phyloP scores from a whole-genome alignment of 768 basidiomycete species.

The Wakefieldia striispora region DNA sequence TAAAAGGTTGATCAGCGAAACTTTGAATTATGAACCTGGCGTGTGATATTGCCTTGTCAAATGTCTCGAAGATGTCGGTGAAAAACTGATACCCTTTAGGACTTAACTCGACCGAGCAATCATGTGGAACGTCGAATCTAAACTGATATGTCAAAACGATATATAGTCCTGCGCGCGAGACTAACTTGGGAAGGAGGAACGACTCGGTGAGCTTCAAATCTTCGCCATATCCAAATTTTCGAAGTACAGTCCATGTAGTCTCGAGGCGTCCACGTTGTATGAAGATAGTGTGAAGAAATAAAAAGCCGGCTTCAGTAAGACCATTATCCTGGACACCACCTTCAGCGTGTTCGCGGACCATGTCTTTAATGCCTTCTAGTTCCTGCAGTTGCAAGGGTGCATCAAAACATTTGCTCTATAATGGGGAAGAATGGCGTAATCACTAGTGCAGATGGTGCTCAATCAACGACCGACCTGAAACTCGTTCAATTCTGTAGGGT shows the following conservation, averaged over 20 bases:
- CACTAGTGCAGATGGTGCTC: background rate
- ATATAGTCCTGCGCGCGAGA: slow-evolving; percentile 6
- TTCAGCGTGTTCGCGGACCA: slow-evolving; percentile 78
- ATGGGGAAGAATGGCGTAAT: background rate
- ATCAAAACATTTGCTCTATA: slow-evolving; percentile 91
- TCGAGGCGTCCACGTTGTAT: slow-evolving; percentile 94
- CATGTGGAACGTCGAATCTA: slow-evolving; percentile 90
- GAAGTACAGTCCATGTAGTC: slow-evolving; percentile 95
- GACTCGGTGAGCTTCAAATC: slow-evolving; percentile 86
- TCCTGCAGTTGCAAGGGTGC: slow-evolving; percentile 90
- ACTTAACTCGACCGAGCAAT: slow-evolving; percentile 94
- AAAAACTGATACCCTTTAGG: slow-evolving; percentile 96
- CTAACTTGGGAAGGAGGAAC: slow-evolving; percentile 87
- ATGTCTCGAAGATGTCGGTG: slow-evolving; percentile 93
- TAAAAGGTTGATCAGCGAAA: slow-evolving; percentile 4
- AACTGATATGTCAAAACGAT: slow-evolving; percentile 11
- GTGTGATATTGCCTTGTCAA: slow-evolving; percentile 68
- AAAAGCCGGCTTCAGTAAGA: slow-evolving; percentile 88
- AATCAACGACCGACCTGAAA: slow-evolving; percentile 77
- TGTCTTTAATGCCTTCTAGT: slow-evolving; percentile 92
- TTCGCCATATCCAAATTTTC: slow-evolving; percentile 95
- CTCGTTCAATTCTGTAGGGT: slow-evolving; percentile 89
- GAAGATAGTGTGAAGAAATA: slow-evolving; percentile 94
- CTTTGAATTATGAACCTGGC: background rate
- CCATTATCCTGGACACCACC: slow-evolving; percentile 75